Conservation (phyloP, 2,329 filamentous ascomycete genomes). For the Aplosporella prunicola region DNA sequence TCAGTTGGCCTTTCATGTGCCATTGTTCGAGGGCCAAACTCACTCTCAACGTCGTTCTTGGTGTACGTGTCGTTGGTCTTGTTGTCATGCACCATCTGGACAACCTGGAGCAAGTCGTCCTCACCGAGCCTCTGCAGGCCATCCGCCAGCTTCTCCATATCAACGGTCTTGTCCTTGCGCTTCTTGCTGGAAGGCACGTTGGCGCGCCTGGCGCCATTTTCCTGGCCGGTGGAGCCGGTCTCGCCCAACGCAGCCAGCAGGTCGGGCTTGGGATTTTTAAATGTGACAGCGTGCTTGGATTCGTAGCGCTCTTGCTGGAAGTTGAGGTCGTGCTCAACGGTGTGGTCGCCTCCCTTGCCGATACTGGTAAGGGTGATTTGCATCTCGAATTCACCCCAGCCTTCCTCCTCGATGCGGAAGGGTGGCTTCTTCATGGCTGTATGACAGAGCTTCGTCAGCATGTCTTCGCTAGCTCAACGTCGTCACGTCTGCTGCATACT, state of each 20-base stretch:
- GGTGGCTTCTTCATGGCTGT: conserved; percentile 73
- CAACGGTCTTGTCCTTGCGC: conserved; percentile 57
- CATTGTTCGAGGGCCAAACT: too few species aligned
- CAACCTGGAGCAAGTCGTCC: conserved; percentile 87
- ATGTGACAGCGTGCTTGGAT: conserved; percentile 66
- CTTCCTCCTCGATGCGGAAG: conserved; percentile 84
- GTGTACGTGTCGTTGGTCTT: conserved; percentile 92
- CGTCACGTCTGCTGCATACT: conserved; percentile 50
- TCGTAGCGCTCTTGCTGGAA: conserved; percentile 78
- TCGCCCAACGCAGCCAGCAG: conserved; percentile 71
- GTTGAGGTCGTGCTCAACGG: conserved; percentile 81
- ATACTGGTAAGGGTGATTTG: conserved; percentile 70
- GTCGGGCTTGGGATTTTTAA: conserved; percentile 88
- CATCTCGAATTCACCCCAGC: conserved; percentile 99
- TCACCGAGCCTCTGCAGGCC: conserved; percentile 80
- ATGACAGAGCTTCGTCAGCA: background rate
- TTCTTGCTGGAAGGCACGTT: conserved; percentile 65
- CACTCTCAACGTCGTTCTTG: conserved; percentile 93
- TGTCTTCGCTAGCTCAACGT: too few species aligned
- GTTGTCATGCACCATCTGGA: conserved; percentile 97
- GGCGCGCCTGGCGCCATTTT: conserved; percentile 56
- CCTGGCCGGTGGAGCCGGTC: conserved; percentile 62
- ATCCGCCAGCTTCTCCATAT: conserved; percentile 96
- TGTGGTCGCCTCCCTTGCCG: conserved; percentile 76
- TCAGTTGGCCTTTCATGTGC: background rate